These are phyloP conservation scores for Prunus dulcis DNA, from an alignment of 306 rosid species.

Conservation along the genomic window DNA sequence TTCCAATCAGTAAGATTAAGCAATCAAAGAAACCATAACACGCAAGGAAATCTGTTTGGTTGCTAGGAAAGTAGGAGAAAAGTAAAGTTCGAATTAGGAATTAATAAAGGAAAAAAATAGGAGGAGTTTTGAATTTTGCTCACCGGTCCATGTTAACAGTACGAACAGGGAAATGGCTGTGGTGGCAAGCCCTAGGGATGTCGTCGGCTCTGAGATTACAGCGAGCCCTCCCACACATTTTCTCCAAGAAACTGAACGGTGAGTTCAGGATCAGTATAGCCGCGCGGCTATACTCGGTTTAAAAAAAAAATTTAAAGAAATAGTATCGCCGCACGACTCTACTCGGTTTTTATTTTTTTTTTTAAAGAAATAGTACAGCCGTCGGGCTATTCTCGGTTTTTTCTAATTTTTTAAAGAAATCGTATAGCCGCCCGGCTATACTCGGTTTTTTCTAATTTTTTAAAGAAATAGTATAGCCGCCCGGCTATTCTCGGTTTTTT, in stretches of 20 bases:
- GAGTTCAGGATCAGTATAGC: background rate
- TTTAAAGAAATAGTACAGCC: too few species aligned
- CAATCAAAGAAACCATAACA: background rate
- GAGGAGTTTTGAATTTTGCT: background rate
- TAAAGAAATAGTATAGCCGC: too few species aligned
- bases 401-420: too few species aligned
- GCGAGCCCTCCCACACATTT: too few species aligned
- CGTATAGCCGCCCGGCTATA: rapidly evolving
- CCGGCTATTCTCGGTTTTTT: rapidly evolving
- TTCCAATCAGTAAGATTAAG: background rate
- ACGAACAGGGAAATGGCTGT: constrained; percentile 35
- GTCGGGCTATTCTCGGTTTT: too few species aligned
- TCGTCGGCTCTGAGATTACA: constrained; percentile 65
- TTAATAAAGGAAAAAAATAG: background rate
- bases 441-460: too few species aligned
- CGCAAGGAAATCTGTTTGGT: background rate
- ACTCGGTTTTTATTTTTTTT: too few species aligned
- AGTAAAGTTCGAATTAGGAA: background rate
- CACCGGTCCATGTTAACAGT: constrained; percentile 57
- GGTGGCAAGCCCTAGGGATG: constrained; percentile 63
- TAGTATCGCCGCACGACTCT: rapidly evolving
- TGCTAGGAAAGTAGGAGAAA: background rate
- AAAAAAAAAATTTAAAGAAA: too few species aligned
- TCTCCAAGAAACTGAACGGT: constrained; percentile 32
- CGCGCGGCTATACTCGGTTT: too few species aligned